A percentile compares a stretch with the other conserved stretches of the same genome.
Conservation (phyloP, 192 early-diverging fungal genomes). For the Coemansia sp. region DNA sequence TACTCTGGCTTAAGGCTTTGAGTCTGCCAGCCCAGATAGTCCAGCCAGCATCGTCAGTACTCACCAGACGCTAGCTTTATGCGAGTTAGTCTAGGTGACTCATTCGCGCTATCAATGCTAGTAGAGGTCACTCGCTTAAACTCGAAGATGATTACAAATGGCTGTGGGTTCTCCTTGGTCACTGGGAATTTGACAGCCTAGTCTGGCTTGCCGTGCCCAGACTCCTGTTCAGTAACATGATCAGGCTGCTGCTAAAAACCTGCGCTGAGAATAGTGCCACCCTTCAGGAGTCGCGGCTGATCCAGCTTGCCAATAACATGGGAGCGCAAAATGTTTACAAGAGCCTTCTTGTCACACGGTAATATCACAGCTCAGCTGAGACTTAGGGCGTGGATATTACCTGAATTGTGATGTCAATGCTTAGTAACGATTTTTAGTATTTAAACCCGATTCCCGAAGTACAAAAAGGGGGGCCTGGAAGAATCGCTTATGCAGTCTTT, state of each 20-base stretch:
- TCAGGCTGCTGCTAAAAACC: not conserved
- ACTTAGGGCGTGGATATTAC: no score
- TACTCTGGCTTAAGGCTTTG: not conserved
- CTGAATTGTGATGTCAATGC: no score
- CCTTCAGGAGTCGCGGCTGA: not conserved
- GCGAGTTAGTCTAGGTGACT: not conserved
- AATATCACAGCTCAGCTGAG: no score
- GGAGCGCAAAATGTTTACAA: not conserved
- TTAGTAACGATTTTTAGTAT: no score
- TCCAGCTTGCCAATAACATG: conserved; percentile 1
- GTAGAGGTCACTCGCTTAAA: not conserved
- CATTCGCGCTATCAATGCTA: not conserved
- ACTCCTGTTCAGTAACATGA: not conserved
- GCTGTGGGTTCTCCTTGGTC: not conserved
- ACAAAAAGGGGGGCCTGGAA: no score
- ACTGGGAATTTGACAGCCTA: not conserved
- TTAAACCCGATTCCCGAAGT: no score
- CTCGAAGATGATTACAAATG: not conserved
- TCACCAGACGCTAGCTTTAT: not conserved
- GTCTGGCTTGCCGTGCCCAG: not conserved
- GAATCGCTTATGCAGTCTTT: no score
- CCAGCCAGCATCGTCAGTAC: not conserved
- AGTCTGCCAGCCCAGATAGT: not conserved
- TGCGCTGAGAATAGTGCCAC: not conserved
- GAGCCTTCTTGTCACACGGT: no score